Conservation (phyloP, 176 grass and related monocot genomes). For the Secale cereale region DNA sequence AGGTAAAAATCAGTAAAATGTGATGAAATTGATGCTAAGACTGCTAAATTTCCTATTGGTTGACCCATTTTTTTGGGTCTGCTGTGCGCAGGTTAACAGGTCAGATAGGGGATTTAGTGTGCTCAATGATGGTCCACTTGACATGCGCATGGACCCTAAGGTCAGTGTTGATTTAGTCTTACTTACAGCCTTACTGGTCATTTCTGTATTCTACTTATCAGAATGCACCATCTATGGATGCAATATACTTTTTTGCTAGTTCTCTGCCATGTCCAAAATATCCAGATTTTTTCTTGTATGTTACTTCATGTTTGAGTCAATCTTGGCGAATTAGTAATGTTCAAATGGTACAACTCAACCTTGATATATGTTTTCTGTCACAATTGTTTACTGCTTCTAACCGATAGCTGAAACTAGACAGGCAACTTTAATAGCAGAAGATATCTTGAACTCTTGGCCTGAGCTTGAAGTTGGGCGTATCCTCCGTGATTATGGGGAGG, state of each 20-base stretch:
- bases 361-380: background rate
- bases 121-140: conserved; percentile 71
- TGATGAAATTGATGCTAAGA: background rate
- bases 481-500: conserved; percentile 85
- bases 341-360: background rate
- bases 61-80: background rate
- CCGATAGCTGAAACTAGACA: conserved; percentile 35
- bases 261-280: background rate
- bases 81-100: conserved; percentile 47
- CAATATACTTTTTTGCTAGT: background rate
- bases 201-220: background rate
- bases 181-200: background rate
- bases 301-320: background rate
- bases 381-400: conserved; percentile 22
- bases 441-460: conserved; percentile 91
- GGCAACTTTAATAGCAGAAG: conserved; percentile 79
- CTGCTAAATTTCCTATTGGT: background rate
- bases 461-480: conserved; percentile 82
- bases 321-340: background rate
- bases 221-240: background rate
- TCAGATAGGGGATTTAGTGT: conserved; percentile 79
- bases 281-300: background rate
- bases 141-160: conserved; percentile 98
- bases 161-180: conserved; percentile 32
- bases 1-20: conserved; percentile 32